phyloP scores from a whole-genome alignment of 192 early-diverging fungal genomes.

The Diversispora eburnea region DNA sequence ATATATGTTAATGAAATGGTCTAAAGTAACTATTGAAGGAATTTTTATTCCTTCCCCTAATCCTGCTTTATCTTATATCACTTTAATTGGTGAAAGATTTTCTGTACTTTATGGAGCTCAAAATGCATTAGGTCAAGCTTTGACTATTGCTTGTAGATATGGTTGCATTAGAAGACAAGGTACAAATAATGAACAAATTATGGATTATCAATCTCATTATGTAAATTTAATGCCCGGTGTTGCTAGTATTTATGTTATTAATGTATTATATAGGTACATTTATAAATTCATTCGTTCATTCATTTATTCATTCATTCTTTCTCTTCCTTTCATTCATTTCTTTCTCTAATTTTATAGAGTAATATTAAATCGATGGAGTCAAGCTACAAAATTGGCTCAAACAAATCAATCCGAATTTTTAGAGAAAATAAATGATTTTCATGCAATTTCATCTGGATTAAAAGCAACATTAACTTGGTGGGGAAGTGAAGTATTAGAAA shows the following conservation, averaged over 20 bases:
- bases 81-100: conserved; percentile 64
- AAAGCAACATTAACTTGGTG: conserved; percentile 53
- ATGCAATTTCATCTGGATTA: conserved; percentile 55
- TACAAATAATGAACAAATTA: conserved; percentile 57
- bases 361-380: conserved; percentile 33
- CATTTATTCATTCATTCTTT: background rate
- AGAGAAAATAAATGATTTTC: conserved; percentile 51
- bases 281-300: background rate
- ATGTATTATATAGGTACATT: conserved; percentile 36
- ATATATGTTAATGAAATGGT: conserved; percentile 60
- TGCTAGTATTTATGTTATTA: conserved; percentile 49
- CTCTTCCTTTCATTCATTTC: background rate
- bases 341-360: conserved; percentile 16
- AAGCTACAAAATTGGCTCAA: conserved; percentile 42
- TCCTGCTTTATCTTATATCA: conserved; percentile 55
- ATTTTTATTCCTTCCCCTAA: conserved; percentile 50
- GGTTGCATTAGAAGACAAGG: conserved; percentile 62
- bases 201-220: conserved; percentile 65
- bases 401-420: conserved; percentile 46
- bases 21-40: conserved; percentile 49
- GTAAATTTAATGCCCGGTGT: conserved; percentile 55
- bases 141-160: conserved; percentile 59
- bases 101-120: conserved; percentile 42
- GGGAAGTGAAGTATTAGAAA: conserved; percentile 48
- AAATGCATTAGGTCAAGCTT: conserved; percentile 44